A percentile compares a stretch with the other conserved stretches of the same genome.
These are phyloP conservation scores for Globisporangium recalcitrans DNA, from an alignment of 352 stramenopile species.

Conservation along the genomic window DNA sequence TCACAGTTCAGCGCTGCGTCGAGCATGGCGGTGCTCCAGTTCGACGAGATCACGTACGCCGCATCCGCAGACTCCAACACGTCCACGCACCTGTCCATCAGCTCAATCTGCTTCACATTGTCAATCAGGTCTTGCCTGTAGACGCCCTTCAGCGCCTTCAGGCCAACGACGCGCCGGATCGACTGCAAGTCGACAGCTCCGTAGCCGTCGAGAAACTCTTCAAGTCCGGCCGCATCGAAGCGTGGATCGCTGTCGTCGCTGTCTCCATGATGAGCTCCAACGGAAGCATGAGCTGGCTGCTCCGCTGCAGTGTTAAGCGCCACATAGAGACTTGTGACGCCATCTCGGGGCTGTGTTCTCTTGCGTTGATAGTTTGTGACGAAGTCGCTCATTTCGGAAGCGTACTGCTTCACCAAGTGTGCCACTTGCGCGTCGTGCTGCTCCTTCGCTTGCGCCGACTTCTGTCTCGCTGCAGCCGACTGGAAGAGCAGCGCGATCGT, in stretches of 20 bases:
- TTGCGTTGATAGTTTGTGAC: neutral
- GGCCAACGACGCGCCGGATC: constrained; percentile 34
- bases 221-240: constrained; percentile 36
- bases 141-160: constrained; percentile 34
- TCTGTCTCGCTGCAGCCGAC: constrained; percentile 12
- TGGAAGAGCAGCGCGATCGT: constrained; percentile 57
- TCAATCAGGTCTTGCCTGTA: constrained; percentile 10
- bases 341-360: neutral
- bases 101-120: constrained; percentile 12
- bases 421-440: constrained; percentile 21
- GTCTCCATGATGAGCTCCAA: neutral
- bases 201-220: constrained; percentile 39
- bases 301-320: too few species aligned
- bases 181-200: constrained; percentile 40
- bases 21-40: constrained; percentile 59
- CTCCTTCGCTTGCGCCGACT: neutral
- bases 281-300: neutral
- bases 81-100: constrained; percentile 29
- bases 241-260: neutral
- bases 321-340: neutral
- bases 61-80: constrained; percentile 20
- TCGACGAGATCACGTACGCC: constrained; percentile 50
- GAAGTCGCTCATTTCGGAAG: constrained; percentile 21
- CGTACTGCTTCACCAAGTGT: constrained; percentile 34
- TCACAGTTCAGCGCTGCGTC: constrained; percentile 19